A percentile compares a stretch with the other conserved stretches of the same genome.
Evolutionary conservation across 192 early-diverging fungal genomes (phyloP).

Genomic region (Phycomyces nitens): DNA sequence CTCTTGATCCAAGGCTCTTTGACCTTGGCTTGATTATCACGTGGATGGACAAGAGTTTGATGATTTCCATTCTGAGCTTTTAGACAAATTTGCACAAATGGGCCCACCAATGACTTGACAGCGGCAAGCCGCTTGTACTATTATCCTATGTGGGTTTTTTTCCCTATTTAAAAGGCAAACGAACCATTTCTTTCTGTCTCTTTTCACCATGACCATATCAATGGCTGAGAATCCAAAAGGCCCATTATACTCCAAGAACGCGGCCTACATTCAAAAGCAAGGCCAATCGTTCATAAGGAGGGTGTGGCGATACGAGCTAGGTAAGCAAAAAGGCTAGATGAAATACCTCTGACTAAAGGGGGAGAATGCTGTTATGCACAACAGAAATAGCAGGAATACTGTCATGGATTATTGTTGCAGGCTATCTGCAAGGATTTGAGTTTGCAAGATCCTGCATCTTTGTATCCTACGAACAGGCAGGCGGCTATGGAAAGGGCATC

Average conservation of each 20-base stretch:
- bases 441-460: background rate
- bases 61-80: too few relatives aligned
- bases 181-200: background rate
- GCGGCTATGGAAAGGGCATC: slow-evolving; percentile 40
- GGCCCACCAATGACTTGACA: too few relatives aligned
- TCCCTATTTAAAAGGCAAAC: too few relatives aligned
- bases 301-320: background rate
- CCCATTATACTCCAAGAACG: background rate
- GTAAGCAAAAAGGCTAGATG: background rate
- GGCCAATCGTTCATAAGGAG: background rate
- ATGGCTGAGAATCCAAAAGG: background rate
- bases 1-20: too few relatives aligned
- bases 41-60: too few relatives aligned
- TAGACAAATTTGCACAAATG: too few relatives aligned
- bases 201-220: background rate
- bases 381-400: background rate
- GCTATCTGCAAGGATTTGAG: background rate
- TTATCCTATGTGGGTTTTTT: too few relatives aligned
- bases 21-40: background rate
- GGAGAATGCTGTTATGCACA: background rate
- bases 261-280: background rate
- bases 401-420: background rate
- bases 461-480: background rate
- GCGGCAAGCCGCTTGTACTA: too few relatives aligned
- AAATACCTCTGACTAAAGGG: background rate